phyloP scores from a whole-genome alignment of 495 filamentous ascomycete species.

The Penicillium dipodomyicola region DNA sequence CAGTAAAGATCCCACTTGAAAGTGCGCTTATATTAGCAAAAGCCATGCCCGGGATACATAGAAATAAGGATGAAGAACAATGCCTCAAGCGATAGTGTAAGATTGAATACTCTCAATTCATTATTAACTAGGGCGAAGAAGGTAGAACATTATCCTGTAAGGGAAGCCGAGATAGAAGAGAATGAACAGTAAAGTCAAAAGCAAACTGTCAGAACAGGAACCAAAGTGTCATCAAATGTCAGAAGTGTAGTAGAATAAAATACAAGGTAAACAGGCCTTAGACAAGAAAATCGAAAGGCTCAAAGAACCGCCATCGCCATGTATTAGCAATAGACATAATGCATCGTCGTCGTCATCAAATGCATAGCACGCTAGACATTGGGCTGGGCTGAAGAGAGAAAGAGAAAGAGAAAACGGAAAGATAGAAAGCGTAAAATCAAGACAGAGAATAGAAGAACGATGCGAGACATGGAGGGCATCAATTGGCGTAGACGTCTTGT shows the following conservation, averaged over 20 bases:
- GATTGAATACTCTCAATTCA: conserved; percentile 1
- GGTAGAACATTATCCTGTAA: conserved; percentile 2
- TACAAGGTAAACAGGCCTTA: conserved; percentile 4
- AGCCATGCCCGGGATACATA: too few species aligned
- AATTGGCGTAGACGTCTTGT: conserved; percentile 3
- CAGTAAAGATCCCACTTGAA: too few species aligned
- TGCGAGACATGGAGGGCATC: conserved; percentile 11
- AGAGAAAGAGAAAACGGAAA: conserved; percentile 3
- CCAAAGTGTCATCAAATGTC: not conserved
- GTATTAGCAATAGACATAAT: conserved; percentile 10
- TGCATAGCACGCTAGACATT: conserved; percentile 10
- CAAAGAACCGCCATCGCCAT: conserved; percentile 11
- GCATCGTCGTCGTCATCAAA: conserved; percentile 4
- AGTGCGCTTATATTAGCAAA: too few species aligned
- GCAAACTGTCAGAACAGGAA: not conserved
- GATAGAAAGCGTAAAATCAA: not conserved
- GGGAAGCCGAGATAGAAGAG: conserved; percentile 1
- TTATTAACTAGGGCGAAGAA: conserved; percentile 1
- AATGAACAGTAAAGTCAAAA: conserved; percentile 1
- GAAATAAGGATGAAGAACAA: not conserved
- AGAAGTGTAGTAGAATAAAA: not conserved
- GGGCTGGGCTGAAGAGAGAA: conserved; percentile 5
- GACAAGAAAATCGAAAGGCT: not conserved
- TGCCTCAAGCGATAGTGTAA: too few species aligned
- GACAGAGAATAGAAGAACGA: conserved; percentile 7